Base-by-base conservation (phyloP, 345 rosid species). In the Dipteronia dyeriana region DNA sequence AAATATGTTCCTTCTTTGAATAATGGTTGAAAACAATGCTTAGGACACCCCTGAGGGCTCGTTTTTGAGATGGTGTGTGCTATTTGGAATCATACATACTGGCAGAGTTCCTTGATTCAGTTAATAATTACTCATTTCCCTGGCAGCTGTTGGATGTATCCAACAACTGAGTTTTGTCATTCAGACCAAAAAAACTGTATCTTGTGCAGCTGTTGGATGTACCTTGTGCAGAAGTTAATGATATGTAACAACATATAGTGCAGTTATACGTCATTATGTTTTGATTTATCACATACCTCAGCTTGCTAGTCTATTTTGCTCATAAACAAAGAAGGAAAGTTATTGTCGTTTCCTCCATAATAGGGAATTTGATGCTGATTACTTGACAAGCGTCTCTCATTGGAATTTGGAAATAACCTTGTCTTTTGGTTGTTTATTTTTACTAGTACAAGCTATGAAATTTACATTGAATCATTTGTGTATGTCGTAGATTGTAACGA, bases 401-500 rank as follows among this genome's bases (percentile, higher is more conserved):
- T 2, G 20, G 26, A 7, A 13, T 29, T 53, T 17, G 45, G 41
- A 53, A 29, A 29, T 31, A 16, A 23, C 66, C 31, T 20, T 20
- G 49, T 62, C 43, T 43, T 4, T 54, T 22, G 34, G 7, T 12
- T 9, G 19, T 41, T 14, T 66, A 1, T 22, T 66, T 31, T 66
- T 26, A n/a, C 45, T 51, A 20, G 17, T 20, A 38, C 9, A 65
- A 51, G 71, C 3, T 38, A 51, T 41, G 11, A 4, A 73, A 60
- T 72, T 66, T 76, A 5, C 69, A 51, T 71, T 71, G 54, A 68
- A 59, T 66, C 62, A 47, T 80, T 79, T 61, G 31, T 77, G 68
- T 71, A 71, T 85, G 79, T 77, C 84, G 73, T 86, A 96, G 99
- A 88, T 96, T 82, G 97, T 96, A 71, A 96, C 99, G 70, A 96